A percentile compares a stretch with the other conserved stretches of the same genome.
Conservation (phyloP, 2,329 filamentous ascomycete genomes). For the Xylaria sp. region DNA sequence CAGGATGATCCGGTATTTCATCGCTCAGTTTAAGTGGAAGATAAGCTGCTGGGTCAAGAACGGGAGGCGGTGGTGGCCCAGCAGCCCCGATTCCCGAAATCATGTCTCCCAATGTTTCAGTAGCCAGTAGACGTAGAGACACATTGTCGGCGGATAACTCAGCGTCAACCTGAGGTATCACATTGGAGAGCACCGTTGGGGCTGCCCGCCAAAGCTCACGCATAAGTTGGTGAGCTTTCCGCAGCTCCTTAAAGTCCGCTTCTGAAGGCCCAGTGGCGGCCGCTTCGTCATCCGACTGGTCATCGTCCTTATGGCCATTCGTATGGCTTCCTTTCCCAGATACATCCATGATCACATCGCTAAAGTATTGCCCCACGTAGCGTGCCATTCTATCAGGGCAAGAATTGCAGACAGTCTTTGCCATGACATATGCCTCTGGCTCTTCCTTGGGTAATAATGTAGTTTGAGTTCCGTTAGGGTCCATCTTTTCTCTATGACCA, state of each 20-base stretch:
- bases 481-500: conserved; percentile 67
- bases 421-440: conserved; percentile 95
- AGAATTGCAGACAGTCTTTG: conserved; percentile 89
- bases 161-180: conserved; percentile 92
- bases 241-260: conserved; percentile 85
- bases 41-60: conserved; percentile 84
- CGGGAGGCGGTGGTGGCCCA: conserved; percentile 78
- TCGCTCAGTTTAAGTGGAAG: conserved; percentile 77
- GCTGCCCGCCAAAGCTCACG: conserved; percentile 94
- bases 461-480: conserved; percentile 79
- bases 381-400: conserved; percentile 95
- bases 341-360: conserved; percentile 93
- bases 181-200: conserved; percentile 88
- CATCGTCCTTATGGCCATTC: conserved; percentile 68
- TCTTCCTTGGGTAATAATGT: conserved; percentile 88
- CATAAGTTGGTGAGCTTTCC: conserved; percentile 88
- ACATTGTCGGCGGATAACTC: conserved; percentile 92
- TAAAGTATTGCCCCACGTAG: conserved; percentile 96
- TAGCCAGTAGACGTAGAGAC: conserved; percentile 85
- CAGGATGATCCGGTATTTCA: conserved; percentile 61
- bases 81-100: conserved; percentile 93
- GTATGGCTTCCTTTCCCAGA: conserved; percentile 67
- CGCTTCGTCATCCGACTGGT: conserved; percentile 73
- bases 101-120: conserved; percentile 95
- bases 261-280: conserved; percentile 74